phyloP scores from a whole-genome alignment of 176 grass and related monocot genomes.

The Rhynchospora breviuscula region DNA sequence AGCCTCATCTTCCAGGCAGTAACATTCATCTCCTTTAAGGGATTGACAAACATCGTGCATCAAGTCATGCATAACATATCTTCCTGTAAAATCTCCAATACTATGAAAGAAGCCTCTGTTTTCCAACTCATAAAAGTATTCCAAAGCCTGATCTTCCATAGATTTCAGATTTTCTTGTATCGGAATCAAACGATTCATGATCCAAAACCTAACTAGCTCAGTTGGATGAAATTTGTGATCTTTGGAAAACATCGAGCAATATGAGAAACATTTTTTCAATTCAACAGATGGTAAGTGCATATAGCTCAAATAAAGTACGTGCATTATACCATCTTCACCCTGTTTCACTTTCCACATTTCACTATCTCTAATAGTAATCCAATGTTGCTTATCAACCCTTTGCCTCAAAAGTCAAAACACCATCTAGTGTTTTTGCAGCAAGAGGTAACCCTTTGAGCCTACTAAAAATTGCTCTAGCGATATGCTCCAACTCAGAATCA shows the following conservation, averaged over 20 bases:
- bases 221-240: conserved; percentile 11
- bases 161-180: not conserved
- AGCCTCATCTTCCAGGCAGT: conserved; percentile 21
- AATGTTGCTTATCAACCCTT: conserved; percentile 22
- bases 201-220: conserved; percentile 39
- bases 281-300: conserved; percentile 37
- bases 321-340: conserved; percentile 39
- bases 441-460: not conserved
- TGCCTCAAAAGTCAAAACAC: conserved; percentile 19
- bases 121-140: conserved; percentile 35
- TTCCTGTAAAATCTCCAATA: too few relatives aligned
- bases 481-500: not conserved
- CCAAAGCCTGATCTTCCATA: conserved; percentile 21
- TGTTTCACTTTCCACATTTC: conserved; percentile 38
- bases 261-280: too few relatives aligned
- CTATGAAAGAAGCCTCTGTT: conserved; percentile 32
- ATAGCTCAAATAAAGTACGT: conserved; percentile 41
- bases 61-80: conserved; percentile 48
- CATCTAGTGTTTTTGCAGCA: not conserved
- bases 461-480: not conserved
- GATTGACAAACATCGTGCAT: conserved; percentile 48
- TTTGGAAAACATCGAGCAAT: conserved; percentile 14
- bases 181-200: conserved; percentile 34
- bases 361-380: conserved; percentile 20
- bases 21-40: conserved; percentile 34